phyloP scores from a whole-genome alignment of 768 basidiomycete species.

The Mycena polygramma region DNA sequence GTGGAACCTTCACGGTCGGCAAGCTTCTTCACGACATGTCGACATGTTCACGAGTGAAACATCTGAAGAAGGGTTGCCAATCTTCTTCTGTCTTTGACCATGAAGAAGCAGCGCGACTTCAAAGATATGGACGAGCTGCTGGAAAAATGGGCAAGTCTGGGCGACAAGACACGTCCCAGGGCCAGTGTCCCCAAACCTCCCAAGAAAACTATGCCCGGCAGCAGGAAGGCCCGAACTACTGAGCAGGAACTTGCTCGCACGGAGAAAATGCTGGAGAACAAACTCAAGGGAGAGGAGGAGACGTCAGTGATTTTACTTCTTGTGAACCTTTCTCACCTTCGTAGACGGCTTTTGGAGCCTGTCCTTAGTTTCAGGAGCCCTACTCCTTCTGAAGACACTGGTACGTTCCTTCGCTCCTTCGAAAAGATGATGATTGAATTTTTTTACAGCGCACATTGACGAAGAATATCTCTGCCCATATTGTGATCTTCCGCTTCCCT shows the following conservation, averaged over 20 bases:
- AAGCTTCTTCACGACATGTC: too few relatives aligned
- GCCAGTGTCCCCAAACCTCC: too few relatives aligned
- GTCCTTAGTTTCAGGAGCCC: neutral
- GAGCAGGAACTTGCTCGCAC: neutral
- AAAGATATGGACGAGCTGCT: constrained; percentile 6
- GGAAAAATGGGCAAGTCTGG: neutral
- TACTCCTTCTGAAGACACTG: neutral
- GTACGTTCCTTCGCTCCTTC: neutral
- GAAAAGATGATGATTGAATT: neutral
- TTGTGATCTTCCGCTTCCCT: neutral
- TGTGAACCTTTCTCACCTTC: too few relatives aligned
- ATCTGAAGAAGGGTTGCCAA: neutral
- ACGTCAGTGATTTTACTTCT: neutral
- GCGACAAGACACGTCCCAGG: neutral
- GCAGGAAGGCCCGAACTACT: neutral
- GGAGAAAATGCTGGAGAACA: neutral
- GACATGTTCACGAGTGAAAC: too few relatives aligned
- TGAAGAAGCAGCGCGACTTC: neutral
- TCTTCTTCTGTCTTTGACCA: neutral
- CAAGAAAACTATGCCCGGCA: neutral
- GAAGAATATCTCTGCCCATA: neutral
- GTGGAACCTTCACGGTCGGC: too few relatives aligned
- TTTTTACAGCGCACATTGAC: neutral
- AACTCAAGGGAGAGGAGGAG: neutral
- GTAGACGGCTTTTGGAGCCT: neutral